Evolutionary conservation across 768 basidiomycete genomes (phyloP), one percentile per base, ranked within the genome.

Genomic region (Tephrocybe sp.): DNA sequence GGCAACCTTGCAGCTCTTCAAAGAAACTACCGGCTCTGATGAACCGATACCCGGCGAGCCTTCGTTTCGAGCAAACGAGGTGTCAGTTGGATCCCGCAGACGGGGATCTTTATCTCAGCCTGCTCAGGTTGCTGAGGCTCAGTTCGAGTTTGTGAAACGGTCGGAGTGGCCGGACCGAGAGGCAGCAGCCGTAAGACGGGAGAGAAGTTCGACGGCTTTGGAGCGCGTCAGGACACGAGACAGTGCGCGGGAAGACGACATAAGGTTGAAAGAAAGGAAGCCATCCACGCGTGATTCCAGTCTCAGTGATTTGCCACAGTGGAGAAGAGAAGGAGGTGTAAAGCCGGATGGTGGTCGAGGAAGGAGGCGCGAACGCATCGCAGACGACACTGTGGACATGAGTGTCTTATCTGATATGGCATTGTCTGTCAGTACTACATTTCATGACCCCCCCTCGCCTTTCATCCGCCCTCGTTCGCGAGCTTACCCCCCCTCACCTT

Each of bases 161-260:
- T 83, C 90, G 13, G 89, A 88, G 56, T 91, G 90, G 90, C 87
- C 86, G 1, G 88, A 89, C 64, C 80, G 86, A 32, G 89, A 89
- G 69, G 72, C 80, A 5, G 86, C 83, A 47, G 86, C 84, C 16
- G 71, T 84, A 41, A 75, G 87, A 49, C 73, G 87, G 50, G 84
- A 87, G 61, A 82, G 78, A 64, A 89, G 87, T 60, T 71, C 76
- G 28, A 80, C 82, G 16, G 74, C 73, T 18, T 63, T 87, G 47
- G 82, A 86, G 50, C 74, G 79, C 16, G 71, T 76, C 15, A 72
- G 71, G 60, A 77, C 79, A n/a, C 71, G 78, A 52, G 84, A 86
- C 65, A 54, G 60, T 47, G 44, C 62, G 24, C 61, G 65, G 31
- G 67, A 67, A 30, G 62, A 63, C 38, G 63, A 69, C 47, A 49